Evolutionary conservation across 2,329 filamentous ascomycete species (phyloP).

Genomic region (Trichoderma koningiopsis): DNA sequence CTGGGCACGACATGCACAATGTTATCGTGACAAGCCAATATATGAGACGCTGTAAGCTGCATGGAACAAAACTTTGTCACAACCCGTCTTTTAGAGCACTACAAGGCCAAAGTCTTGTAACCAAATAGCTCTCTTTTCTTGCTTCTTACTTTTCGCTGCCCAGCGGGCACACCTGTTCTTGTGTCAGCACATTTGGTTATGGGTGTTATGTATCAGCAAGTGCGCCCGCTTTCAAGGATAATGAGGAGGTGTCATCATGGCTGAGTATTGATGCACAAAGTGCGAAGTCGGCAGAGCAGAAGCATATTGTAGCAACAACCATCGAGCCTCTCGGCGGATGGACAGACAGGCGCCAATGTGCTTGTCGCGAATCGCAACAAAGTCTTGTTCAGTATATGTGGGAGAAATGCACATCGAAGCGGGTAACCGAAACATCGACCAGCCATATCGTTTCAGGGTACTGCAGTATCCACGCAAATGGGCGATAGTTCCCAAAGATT

Average conservation of each 20-base stretch:
- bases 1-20: constrained; percentile 17
- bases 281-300: neutral
- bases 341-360: neutral
- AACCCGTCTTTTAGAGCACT: neutral
- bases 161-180: neutral
- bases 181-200: neutral
- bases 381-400: constrained; percentile 3
- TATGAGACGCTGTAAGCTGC: neutral
- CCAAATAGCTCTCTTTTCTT: neutral
- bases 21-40: neutral
- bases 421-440: constrained; percentile 23
- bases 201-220: neutral
- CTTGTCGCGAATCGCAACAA: constrained; percentile 12
- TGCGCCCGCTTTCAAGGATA: constrained; percentile 2
- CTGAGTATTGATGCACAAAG: neutral
- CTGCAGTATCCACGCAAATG: constrained; percentile 2
- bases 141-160: neutral
- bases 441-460: constrained; percentile 25
- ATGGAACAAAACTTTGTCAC: neutral
- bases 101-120: neutral
- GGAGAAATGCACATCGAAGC: constrained; percentile 2
- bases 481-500: constrained; percentile 21
- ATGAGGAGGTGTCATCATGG: neutral
- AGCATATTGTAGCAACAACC: neutral
- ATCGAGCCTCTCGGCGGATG: too few species aligned